Evolutionary conservation across 108 stramenopile species (phyloP), one percentile per base, ranked within the genome.

Genomic region (Fragilaria crotonensis): DNA sequence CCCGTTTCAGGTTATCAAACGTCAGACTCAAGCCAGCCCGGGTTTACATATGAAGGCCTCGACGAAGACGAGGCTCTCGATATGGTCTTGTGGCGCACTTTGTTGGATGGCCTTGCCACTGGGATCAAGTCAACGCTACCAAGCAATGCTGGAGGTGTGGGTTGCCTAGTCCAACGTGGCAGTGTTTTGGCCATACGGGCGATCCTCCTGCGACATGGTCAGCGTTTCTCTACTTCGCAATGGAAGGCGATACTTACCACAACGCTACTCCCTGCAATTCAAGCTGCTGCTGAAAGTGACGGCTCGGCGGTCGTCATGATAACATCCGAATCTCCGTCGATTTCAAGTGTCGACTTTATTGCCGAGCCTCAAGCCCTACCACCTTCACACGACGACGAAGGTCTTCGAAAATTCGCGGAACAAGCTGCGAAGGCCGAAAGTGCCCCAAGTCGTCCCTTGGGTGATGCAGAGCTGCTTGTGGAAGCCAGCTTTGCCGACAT

Each of bases 401-500:
- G 76, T 1, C 74, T 90, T 2, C 52, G 73, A 52, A 75, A 73
- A 45, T 88, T 84, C 57, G 80, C 75, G 50, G 59, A 62, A 28
- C 60, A 73, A 47, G 63, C 79, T 5, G 76, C 80, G 45, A 63
- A 68, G 25, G 72, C 75, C 31, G 85, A 86, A 19, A 72, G 27
- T 4, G 54, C 86, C 28, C 73, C 83, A 0, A 73, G 53, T 19
- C 76, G 93, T 23, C 64, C 62, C 20, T 64, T 90, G 41, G 93
- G 93, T 47, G 60, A 60, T 22, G 84, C 87, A 55, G 93, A 94
- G 73, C 67, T 87, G 0, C 57, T 94, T 1, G 77, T 90, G 0
- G 93, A 90, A 58, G 93, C 93, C 17, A 90, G 85, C 53, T 89
- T 94, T 60, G 78, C 85, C 5, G 93, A 90, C 52, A 61, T 94